phyloP scores from a whole-genome alignment of 352 stramenopile genomes.

The Phytophthora podocarpi region DNA sequence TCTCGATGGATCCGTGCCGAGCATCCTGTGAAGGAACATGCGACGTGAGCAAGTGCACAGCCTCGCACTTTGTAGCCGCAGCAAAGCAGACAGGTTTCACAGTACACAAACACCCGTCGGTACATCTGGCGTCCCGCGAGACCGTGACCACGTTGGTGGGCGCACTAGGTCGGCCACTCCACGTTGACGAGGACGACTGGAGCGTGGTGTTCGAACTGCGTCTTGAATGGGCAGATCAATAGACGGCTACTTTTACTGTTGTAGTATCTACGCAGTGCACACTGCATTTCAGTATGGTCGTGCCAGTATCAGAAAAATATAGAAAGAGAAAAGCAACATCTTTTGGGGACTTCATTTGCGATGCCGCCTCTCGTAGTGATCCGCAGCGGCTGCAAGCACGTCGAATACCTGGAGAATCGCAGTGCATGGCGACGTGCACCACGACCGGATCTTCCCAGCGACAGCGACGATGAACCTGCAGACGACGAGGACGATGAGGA shows the following conservation, averaged over 20 bases:
- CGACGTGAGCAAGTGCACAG: slow-evolving; percentile 54
- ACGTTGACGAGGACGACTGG: slow-evolving; percentile 57
- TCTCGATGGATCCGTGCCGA: slow-evolving; percentile 63
- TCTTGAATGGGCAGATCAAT: slow-evolving; percentile 11
- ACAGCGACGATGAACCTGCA: slow-evolving; percentile 31
- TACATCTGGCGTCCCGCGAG: slow-evolving; percentile 33
- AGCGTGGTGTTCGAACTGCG: slow-evolving; percentile 62
- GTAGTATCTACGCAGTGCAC: neutral
- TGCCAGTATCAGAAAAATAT: neutral
- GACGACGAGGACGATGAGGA: slow-evolving; percentile 33
- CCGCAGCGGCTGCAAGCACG: slow-evolving; percentile 57
- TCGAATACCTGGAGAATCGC: slow-evolving; percentile 72
- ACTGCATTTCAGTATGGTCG: slow-evolving; percentile 1
- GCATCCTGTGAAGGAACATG: slow-evolving; percentile 41
- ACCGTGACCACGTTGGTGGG: slow-evolving; percentile 44
- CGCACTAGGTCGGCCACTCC: slow-evolving; percentile 42
- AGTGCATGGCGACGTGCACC: slow-evolving; percentile 43
- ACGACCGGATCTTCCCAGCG: slow-evolving; percentile 20
- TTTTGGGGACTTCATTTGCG: too few species aligned
- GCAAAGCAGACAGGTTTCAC: slow-evolving; percentile 45
- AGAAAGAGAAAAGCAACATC: slow-evolving; percentile 24
- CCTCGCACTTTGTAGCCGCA: slow-evolving; percentile 52
- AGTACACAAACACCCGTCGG: slow-evolving; percentile 45
- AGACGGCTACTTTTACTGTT: too few species aligned
- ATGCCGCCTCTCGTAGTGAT: slow-evolving; percentile 83